Base-by-base conservation (phyloP, 495 filamentous ascomycete species). In the Massariosphaeria phaeospora region DNA sequence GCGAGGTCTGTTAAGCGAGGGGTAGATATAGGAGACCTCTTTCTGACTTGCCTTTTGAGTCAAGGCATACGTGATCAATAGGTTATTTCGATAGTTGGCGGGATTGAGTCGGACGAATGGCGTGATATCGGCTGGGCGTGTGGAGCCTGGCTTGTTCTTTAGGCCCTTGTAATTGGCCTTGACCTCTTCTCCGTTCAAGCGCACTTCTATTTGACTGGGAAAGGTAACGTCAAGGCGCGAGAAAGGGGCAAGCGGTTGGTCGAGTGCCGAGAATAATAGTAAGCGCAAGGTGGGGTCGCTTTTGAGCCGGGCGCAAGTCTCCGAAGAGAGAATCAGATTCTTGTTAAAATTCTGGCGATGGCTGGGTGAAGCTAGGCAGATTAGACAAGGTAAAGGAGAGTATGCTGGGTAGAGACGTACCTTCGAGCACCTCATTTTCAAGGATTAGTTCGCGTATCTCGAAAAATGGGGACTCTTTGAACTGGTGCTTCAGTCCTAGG, bases 71-170 rank as follows among this genome's bases (percentile, higher is more conserved):
- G 90, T 96, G 67, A 98, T 79, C 9, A 83, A 77, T 48, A 98
- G 71, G 27, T 74, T 79, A 65, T 98, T 97, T 7, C 72, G 67
- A 63, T 91, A 94, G 27, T 76, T 75, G 12, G 79, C 50, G 2
- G 70, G 72, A 47, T 79, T 83, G 30, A 84, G 79, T 18, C 88
- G 85, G 18, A 95, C 70, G 55, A 80, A 77, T 54, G 75, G 73
- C 12, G 93, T 97, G 36, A 98, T 84, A 70, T 98, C 93, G 15
- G 86, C 90, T 6, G 93, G 93, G 47, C 86, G 80, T 26, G 93
- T 96, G 25, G 93, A 91, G 21, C 93, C 93, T 8, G 93, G 86
- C 64, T 90, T 91, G 67, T 95, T 95, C 68, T 98, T 98, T 46
- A 98, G 71, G 2, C 93, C 93, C 52, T 91, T 85, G 42, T 93